Evolutionary conservation across 257 asterid species (phyloP).

Genomic region (Plantago elongata): DNA sequence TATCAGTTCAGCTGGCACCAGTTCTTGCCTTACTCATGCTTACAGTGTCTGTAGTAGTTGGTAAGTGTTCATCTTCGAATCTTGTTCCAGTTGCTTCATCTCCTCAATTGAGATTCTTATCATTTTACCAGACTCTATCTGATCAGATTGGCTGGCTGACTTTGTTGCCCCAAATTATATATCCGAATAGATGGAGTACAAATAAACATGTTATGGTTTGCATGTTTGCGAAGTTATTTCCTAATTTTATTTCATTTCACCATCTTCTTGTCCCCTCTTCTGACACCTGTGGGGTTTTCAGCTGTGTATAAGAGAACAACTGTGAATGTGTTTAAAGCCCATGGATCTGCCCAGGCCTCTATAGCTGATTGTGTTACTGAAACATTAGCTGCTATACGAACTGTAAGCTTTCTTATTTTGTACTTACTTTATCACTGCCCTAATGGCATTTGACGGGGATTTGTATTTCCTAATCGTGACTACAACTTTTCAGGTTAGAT

Average conservation of each 20-base stretch:
- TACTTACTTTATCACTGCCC: conserved; percentile 9
- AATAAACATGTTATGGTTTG: no score
- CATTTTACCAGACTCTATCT: conserved; percentile 7
- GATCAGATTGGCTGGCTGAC: no score
- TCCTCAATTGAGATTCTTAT: conserved; percentile 3
- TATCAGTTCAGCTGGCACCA: conserved; percentile 91
- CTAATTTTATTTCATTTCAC: neutral
- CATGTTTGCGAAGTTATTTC: no score
- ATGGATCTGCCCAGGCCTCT: conserved; percentile 84
- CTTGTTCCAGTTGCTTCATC: conserved; percentile 3
- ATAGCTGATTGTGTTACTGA: conserved; percentile 88
- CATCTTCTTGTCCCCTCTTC: conserved; percentile 16
- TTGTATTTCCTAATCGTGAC: conserved; percentile 12
- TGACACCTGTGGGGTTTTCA: conserved; percentile 30
- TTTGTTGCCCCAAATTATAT: no score
- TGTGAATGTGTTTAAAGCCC: conserved; percentile 81
- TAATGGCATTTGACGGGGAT: neutral
- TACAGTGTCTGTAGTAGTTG: conserved; percentile 72
- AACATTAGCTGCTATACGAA: conserved; percentile 87
- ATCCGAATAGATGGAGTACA: no score
- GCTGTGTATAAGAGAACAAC: conserved; percentile 93
- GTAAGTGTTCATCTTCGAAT: conserved; percentile 36
- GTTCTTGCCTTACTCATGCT: conserved; percentile 83
- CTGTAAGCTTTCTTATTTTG: conserved; percentile 47
- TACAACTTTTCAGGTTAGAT: conserved; percentile 66